A percentile compares a stretch with the other conserved stretches of the same genome.
These are phyloP conservation scores for Aspergillus sp. DNA, from an alignment of 2,329 filamentous ascomycete species.

Conservation along the genomic window DNA sequence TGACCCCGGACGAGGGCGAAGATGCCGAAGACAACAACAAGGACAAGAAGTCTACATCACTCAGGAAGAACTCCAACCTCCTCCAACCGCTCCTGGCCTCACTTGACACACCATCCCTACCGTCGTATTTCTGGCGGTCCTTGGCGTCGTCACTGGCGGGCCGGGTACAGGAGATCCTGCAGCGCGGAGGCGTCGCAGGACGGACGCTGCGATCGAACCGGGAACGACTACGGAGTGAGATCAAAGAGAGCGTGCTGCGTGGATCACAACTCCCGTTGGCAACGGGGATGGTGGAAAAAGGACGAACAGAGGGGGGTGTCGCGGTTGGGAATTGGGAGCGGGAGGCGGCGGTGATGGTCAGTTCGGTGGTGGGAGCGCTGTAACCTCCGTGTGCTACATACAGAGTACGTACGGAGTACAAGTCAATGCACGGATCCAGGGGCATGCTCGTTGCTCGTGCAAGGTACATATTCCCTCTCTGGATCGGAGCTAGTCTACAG, in stretches of 20 bases:
- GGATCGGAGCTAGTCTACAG: too few species aligned
- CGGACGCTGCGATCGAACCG: slow-evolving; percentile 70
- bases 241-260: slow-evolving; percentile 72
- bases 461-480: not conserved
- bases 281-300: slow-evolving; percentile 40
- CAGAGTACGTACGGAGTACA: not conserved
- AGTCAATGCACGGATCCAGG: not conserved
- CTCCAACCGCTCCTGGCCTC: slow-evolving; percentile 63
- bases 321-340: slow-evolving; percentile 64
- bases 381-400: slow-evolving; percentile 6
- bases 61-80: slow-evolving; percentile 46
- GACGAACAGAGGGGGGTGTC: slow-evolving; percentile 36
- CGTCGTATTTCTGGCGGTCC: slow-evolving; percentile 89
- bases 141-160: slow-evolving; percentile 69
- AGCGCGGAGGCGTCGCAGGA: slow-evolving; percentile 72
- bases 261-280: slow-evolving; percentile 62
- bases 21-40: slow-evolving; percentile 25
- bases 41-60: slow-evolving; percentile 12
- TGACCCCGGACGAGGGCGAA: slow-evolving; percentile 7
- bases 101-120: slow-evolving; percentile 80
- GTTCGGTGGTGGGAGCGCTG: slow-evolving; percentile 61
- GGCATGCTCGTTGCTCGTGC: not conserved
- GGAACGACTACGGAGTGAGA: slow-evolving; percentile 63
- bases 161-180: slow-evolving; percentile 75
- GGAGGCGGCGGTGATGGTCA: slow-evolving; percentile 91